Evolutionary conservation across 2,329 filamentous ascomycete genomes (phyloP), one percentile per base, ranked within the genome.

Genomic region (Aspergillus brunneoviolaceus): DNA sequence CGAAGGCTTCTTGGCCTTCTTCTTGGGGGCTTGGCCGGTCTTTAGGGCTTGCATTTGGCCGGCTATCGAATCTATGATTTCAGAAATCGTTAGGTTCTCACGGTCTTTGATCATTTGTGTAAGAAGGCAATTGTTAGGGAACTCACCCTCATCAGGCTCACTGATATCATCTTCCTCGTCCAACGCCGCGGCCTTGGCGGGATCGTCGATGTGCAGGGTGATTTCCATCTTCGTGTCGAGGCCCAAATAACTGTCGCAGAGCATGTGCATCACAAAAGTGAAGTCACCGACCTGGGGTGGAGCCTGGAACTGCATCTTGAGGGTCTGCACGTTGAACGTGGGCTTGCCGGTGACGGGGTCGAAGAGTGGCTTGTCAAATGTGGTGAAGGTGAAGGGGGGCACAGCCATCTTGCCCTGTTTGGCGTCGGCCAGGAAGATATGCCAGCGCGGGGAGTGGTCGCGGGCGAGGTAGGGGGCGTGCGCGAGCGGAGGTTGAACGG

Each of bases 341-440:
- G 94, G 94, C 73, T 90, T 90, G 69, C 90, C 92, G 63, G 87
- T 45, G 39, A 19, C 84, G 47, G 87, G 87, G 67, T 90, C 87
- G 65, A 95, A 90, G 33, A 97, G 87, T 31, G 92, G 90, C 80
- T 92, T 90, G 76, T 97, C 92, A 74, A 99, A 98, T 50, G 88
- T 88, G 48, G 88, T 88, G 78, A 99, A 98, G n/a, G 90, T 92
- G 76, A 96, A 97, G 0, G 96, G 95, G 2, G 94, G 94, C 2
- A 99, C 95, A 19, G 94, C 93, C 78, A 99, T 94, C 79, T 96
- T 96, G 72, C 91, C 93, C 74, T 96, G 90, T 79, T 96, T 96
- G 69, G 88, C 90, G 75, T 99, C 95, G 60, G 92, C 91, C 55
- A 99, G 85, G 84, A 99, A 98, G 51, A 96, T 86, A 71, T 96